These are phyloP conservation scores for Fusarium sp. DNA, from an alignment of 2,329 filamentous ascomycete genomes.

Conservation along the genomic window DNA sequence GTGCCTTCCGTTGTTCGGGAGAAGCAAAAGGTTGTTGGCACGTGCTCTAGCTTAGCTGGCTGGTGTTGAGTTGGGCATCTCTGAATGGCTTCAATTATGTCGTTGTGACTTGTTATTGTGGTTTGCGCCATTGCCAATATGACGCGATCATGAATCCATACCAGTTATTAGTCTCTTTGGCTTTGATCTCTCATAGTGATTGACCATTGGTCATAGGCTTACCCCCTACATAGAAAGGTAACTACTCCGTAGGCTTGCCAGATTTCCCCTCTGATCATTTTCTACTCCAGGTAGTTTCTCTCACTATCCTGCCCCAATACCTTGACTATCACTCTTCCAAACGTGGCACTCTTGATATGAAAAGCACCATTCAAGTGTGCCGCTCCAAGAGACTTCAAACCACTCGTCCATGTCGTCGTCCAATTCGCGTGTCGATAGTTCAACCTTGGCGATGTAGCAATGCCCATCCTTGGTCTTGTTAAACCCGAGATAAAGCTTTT, in stretches of 20 bases:
- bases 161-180: background rate
- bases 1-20: conserved; percentile 6
- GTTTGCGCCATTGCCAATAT: background rate
- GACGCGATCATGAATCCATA: background rate
- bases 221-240: too few species aligned
- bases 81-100: background rate
- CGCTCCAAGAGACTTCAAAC: background rate
- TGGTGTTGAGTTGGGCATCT: background rate
- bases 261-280: background rate
- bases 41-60: background rate
- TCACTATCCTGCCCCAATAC: background rate
- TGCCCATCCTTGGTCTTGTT: background rate
- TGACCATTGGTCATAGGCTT: background rate
- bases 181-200: background rate
- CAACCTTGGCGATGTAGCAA: background rate
- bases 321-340: background rate
- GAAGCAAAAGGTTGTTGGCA: background rate
- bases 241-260: too few species aligned
- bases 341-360: background rate
- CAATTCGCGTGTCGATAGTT: background rate
- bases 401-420: background rate
- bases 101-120: background rate
- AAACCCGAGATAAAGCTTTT: background rate
- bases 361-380: background rate
- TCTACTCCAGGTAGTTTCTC: background rate